These are phyloP conservation scores for Ophiostoma tasmaniense DNA, from an alignment of 2,329 filamentous ascomycete species.

Conservation along the genomic window DNA sequence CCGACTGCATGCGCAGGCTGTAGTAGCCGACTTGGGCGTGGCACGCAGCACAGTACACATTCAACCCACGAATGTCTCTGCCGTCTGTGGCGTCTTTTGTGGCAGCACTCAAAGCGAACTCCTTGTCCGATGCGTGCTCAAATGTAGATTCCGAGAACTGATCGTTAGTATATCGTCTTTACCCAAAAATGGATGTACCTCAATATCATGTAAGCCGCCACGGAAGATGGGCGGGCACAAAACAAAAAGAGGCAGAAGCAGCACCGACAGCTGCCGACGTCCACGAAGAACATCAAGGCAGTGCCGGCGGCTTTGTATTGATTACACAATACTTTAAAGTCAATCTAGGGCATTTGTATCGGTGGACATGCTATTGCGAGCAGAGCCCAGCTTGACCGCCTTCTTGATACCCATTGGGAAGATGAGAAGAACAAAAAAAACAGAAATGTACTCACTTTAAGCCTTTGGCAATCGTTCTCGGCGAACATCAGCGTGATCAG, in stretches of 20 bases:
- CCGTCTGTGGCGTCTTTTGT: background rate
- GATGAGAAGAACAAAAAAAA: conserved; percentile 15
- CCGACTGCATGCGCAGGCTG: conserved; percentile 36
- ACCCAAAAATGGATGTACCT: conserved; percentile 35
- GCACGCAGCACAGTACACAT: conserved; percentile 40
- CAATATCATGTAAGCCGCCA: conserved; percentile 39
- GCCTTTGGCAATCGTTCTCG: conserved; percentile 51
- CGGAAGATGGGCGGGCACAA: conserved; percentile 15
- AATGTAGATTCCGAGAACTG: background rate
- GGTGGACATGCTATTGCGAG: conserved; percentile 50
- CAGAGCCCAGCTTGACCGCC: conserved; percentile 42
- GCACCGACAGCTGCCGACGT: background rate
- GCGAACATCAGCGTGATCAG: conserved; percentile 66
- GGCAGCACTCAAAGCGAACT: background rate
- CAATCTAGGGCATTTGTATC: conserved; percentile 62
- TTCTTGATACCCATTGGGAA: conserved; percentile 54
- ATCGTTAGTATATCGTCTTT: background rate
- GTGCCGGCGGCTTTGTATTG: background rate
- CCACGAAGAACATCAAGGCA: background rate
- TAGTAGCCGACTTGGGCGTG: conserved; percentile 39
- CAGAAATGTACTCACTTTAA: conserved; percentile 31
- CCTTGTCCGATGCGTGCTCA: background rate
- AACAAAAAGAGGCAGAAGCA: background rate
- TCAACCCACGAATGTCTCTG: conserved; percentile 25
- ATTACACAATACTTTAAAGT: conserved; percentile 22